A percentile compares a stretch with the other conserved stretches of the same genome.
Evolutionary conservation across 306 rosid genomes (phyloP).

Genomic region (Nissolia schottii): DNA sequence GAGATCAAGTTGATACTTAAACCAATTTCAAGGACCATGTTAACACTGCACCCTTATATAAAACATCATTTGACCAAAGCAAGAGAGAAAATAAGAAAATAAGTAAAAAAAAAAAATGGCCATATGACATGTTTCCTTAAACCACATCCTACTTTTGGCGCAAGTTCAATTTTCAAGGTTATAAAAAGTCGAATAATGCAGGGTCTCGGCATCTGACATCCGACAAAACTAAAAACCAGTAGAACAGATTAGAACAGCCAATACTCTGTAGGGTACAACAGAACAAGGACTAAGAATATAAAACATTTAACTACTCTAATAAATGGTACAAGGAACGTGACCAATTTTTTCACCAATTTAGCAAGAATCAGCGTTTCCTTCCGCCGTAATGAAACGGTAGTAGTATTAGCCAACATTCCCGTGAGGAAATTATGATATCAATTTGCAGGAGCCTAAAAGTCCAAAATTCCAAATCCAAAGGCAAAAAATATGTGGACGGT

Average conservation of each 20-base stretch:
- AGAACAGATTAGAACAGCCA: not conserved
- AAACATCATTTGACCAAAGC: no score
- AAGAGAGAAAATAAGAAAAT: not conserved
- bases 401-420: not conserved
- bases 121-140: not conserved
- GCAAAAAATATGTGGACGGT: not conserved
- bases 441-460: not conserved
- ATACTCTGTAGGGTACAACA: not conserved
- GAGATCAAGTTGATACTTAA: no score
- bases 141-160: not conserved
- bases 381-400: not conserved
- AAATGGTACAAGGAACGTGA: conserved; percentile 18
- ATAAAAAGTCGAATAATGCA: not conserved
- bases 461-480: not conserved
- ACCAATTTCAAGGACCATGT: no score
- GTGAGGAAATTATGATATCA: not conserved
- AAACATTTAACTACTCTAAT: not conserved
- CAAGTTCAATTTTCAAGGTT: not conserved
- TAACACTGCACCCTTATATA: no score
- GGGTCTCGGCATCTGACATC: not conserved
- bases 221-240: not conserved
- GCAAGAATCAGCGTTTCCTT: conserved; percentile 10
- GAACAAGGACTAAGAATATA: not conserved
- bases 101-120: not conserved
- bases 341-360: not conserved